phyloP scores from a whole-genome alignment of 345 rosid species.

The Limnanthes douglasii region DNA sequence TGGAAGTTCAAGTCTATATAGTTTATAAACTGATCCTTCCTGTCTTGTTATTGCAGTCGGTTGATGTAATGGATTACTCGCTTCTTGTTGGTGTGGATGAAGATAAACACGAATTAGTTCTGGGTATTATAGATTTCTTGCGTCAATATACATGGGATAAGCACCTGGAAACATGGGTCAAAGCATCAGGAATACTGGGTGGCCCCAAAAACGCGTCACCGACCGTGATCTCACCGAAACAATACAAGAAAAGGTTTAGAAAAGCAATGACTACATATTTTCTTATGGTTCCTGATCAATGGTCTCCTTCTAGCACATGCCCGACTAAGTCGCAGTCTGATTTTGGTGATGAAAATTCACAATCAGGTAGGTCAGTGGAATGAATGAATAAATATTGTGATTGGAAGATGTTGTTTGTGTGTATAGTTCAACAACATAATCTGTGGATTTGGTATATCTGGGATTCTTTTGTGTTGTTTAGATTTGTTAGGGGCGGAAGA shows the following conservation, averaged over 20 bases:
- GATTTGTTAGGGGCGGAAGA: constrained; percentile 18
- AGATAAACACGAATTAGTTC: constrained; percentile 68
- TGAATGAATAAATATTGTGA: constrained; percentile 11
- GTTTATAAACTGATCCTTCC: constrained; percentile 2
- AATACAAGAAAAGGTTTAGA: constrained; percentile 91
- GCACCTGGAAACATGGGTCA: constrained; percentile 93
- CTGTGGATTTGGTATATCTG: too few relatives aligned
- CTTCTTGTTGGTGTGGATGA: constrained; percentile 89
- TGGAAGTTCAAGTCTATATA: neutral
- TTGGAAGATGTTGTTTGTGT: neutral
- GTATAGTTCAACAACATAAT: too few relatives aligned
- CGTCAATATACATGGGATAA: constrained; percentile 99
- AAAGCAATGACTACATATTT: constrained; percentile 91
- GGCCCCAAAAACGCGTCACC: constrained; percentile 73
- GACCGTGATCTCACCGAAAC: constrained; percentile 90
- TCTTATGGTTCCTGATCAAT: constrained; percentile 92
- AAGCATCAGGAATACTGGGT: constrained; percentile 81
- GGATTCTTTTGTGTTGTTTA: neutral
- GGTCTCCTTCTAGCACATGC: constrained; percentile 52
- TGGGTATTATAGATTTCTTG: constrained; percentile 93
- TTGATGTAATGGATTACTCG: constrained; percentile 96
- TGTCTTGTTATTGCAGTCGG: constrained; percentile 33
- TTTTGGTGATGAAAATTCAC: constrained; percentile 41
- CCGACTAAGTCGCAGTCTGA: constrained; percentile 46
- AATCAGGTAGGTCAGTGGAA: constrained; percentile 20